Conservation (phyloP, 2,329 filamentous ascomycete genomes). For the Xylaria sp. region DNA sequence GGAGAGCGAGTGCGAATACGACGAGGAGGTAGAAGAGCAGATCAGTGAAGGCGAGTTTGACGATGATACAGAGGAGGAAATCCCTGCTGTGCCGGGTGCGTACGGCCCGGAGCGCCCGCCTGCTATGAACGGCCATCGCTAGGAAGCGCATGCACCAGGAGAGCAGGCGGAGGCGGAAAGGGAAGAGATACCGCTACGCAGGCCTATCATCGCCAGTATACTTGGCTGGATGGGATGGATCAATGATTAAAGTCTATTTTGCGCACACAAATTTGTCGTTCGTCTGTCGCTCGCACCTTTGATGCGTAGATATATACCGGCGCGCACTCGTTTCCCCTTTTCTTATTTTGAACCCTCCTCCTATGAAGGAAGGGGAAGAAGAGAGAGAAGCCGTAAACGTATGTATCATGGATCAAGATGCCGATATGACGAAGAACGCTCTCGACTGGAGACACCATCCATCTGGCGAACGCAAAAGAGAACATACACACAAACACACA, state of each 20-base stretch:
- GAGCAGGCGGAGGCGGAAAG: constrained; percentile 12
- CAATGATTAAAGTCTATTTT: constrained; percentile 5
- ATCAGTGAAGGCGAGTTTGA: constrained; percentile 38
- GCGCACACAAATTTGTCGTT: background rate
- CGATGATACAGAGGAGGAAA: constrained; percentile 50
- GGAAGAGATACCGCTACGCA: background rate
- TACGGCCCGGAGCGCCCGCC: constrained; percentile 30
- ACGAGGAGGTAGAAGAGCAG: constrained; percentile 50
- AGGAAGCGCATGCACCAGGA: constrained; percentile 23
- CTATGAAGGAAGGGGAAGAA: too few relatives aligned
- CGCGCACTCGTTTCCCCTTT: too few relatives aligned
- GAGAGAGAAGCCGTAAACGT: background rate
- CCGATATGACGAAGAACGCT: too few relatives aligned
- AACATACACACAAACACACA: too few relatives aligned
- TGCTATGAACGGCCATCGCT: constrained; percentile 31
- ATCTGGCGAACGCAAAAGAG: too few relatives aligned
- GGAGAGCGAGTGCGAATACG: constrained; percentile 57
- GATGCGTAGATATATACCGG: constrained; percentile 5
- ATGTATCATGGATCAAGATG: background rate
- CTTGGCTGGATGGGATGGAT: constrained; percentile 9
- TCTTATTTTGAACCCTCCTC: too few relatives aligned
- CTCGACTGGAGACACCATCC: too few relatives aligned
- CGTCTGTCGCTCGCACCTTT: background rate
- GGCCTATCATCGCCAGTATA: constrained; percentile 5
- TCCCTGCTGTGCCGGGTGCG: constrained; percentile 26